A percentile compares a stretch with the other conserved stretches of the same genome.
Evolutionary conservation across 2,329 filamentous ascomycete genomes (phyloP).

Genomic region (Stachybotrys echinatus): DNA sequence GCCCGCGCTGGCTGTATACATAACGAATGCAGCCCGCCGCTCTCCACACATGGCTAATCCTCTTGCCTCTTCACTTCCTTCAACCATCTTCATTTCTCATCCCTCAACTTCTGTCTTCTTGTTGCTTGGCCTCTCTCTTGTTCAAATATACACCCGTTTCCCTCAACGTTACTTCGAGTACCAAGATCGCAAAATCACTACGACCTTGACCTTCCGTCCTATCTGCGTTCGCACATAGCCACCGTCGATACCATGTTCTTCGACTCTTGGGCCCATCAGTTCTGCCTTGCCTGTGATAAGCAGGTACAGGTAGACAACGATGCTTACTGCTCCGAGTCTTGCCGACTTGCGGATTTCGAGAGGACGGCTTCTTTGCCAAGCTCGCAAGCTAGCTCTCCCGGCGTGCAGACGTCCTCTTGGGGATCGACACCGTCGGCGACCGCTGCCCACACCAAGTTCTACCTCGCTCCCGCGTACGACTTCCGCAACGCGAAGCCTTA

Average conservation of each 20-base stretch:
- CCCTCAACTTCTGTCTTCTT: neutral
- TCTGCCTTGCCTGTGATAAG: slow-evolving; percentile 90
- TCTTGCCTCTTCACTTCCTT: neutral
- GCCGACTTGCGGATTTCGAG: slow-evolving; percentile 83
- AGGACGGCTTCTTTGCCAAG: slow-evolving; percentile 51
- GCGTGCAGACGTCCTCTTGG: slow-evolving; percentile 42
- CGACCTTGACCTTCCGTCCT: neutral
- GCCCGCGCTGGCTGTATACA: neutral
- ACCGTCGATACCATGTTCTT: slow-evolving; percentile 41
- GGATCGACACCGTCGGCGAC: slow-evolving; percentile 39
- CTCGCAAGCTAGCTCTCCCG: slow-evolving; percentile 54
- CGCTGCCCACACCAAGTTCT: slow-evolving; percentile 44
- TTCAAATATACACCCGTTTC: too few species aligned
- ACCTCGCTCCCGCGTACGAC: slow-evolving; percentile 70
- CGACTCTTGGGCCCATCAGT: slow-evolving; percentile 78
- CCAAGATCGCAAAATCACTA: too few species aligned
- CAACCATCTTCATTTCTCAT: neutral
- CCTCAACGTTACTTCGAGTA: too few species aligned
- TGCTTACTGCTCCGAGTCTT: slow-evolving; percentile 89
- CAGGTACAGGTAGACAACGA: slow-evolving; percentile 66
- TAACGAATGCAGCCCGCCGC: neutral
- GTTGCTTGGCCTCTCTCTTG: neutral
- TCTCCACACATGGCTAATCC: neutral
- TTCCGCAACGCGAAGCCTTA: slow-evolving; percentile 61
- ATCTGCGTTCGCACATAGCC: neutral